Percentiles rank a stretch among this genome's conserved stretches.
phyloP scores from a whole-genome alignment of 805 yeast species.

The Jamesozyma rosinii region DNA sequence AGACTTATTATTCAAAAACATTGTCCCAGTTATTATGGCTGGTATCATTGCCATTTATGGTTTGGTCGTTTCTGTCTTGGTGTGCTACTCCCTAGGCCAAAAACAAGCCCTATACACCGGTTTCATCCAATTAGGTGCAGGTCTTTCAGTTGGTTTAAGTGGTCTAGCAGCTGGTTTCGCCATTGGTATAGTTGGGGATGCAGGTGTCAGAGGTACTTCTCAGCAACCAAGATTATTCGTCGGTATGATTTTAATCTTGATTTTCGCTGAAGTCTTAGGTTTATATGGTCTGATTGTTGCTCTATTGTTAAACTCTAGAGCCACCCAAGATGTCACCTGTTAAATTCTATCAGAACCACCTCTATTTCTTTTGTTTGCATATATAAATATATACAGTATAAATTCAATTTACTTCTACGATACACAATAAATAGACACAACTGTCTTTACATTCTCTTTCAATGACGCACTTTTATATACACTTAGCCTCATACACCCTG shows the following conservation, averaged over 20 bases:
- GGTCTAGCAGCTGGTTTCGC: constrained; percentile 99
- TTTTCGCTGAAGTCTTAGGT: constrained; percentile 98
- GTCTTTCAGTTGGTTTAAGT: constrained; percentile 91
- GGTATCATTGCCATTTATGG: constrained; percentile 99
- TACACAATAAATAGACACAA: too few species aligned
- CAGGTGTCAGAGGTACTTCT: constrained; percentile 97
- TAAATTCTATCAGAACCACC: constrained; percentile 29
- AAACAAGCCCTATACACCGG: constrained; percentile 92
- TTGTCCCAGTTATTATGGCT: constrained; percentile 97
- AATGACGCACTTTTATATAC: too few species aligned
- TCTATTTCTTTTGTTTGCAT: background rate
- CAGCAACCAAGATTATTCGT: constrained; percentile 98
- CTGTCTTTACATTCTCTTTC: too few species aligned
- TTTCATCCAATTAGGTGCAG: constrained; percentile 96
- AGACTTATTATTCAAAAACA: constrained; percentile 83
- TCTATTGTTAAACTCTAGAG: constrained; percentile 93
- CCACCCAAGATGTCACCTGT: constrained; percentile 83
- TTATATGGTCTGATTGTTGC: constrained; percentile 98
- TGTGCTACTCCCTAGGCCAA: constrained; percentile 81
- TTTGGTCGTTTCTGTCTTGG: constrained; percentile 88
- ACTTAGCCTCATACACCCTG: too few species aligned
- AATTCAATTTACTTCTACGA: background rate
- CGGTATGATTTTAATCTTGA: constrained; percentile 95
- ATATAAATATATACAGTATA: too few species aligned
- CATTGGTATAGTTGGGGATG: constrained; percentile 98